Percentiles rank a stretch among this genome's conserved stretches.
Conservation (phyloP, 83 land plant genomes). For the Picea abies region DNA sequence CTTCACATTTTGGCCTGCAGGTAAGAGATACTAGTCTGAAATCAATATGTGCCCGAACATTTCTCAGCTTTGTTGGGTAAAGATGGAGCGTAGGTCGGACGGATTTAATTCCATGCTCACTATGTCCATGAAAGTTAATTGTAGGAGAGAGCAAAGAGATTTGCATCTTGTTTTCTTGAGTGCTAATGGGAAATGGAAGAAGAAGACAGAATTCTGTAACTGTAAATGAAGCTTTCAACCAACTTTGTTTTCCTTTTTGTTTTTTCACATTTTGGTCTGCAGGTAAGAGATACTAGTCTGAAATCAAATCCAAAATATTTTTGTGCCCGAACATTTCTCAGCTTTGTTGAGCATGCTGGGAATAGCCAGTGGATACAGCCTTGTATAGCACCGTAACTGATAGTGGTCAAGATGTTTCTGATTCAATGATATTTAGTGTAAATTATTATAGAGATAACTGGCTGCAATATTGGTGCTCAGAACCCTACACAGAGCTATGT, state of each 20-base stretch:
- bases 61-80: background rate
- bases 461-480: background rate
- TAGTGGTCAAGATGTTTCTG: background rate
- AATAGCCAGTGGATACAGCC: background rate
- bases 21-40: background rate
- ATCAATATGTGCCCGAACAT: no score
- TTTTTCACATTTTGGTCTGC: conserved; percentile 2
- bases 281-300: conserved; percentile 1
- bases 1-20: background rate
- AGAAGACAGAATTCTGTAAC: background rate
- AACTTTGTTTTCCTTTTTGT: background rate
- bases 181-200: background rate
- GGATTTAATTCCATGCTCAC: no score
- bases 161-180: background rate
- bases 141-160: background rate
- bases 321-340: background rate
- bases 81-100: background rate
- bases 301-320: background rate
- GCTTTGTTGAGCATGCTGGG: background rate
- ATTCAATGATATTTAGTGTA: background rate
- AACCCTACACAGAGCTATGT: conserved; percentile 5
- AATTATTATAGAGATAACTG: background rate
- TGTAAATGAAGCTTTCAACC: conserved; percentile 5
- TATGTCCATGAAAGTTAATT: background rate
- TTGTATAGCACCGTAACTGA: background rate